Percentiles rank a stretch among this genome's conserved stretches.
Evolutionary conservation across 371 early-diverging fungal species (phyloP).

Genomic region (Mucor irregularis): DNA sequence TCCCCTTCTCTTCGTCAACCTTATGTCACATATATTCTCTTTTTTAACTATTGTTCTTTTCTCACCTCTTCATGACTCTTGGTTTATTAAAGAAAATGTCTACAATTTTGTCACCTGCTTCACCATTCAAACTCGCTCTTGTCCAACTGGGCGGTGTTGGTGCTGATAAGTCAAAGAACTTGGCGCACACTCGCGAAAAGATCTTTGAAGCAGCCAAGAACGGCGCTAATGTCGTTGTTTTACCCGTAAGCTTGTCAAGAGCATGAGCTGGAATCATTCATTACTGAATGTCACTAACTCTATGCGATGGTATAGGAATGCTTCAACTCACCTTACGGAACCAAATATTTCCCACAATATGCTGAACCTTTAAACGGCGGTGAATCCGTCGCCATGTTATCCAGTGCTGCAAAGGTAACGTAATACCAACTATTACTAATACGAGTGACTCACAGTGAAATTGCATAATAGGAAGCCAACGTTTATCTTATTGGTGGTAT

Average conservation of each 20-base stretch:
- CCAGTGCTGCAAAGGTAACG: constrained; percentile 78
- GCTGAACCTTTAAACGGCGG: constrained; percentile 68
- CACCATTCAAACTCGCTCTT: constrained; percentile 71
- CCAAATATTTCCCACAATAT: constrained; percentile 80
- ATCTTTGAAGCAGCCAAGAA: constrained; percentile 83
- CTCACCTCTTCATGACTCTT: not conserved
- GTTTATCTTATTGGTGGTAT: constrained; percentile 75
- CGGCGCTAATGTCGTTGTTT: constrained; percentile 85
- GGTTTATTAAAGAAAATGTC: constrained; percentile 13
- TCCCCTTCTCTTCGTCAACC: not conserved
- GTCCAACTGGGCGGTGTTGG: constrained; percentile 76
- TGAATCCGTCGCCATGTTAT: constrained; percentile 65
- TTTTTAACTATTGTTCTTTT: not conserved
- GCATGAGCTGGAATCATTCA: no score
- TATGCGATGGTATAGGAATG: constrained; percentile 64
- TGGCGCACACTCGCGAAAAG: constrained; percentile 70
- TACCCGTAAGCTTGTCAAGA: constrained; percentile 85
- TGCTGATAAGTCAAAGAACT: constrained; percentile 74
- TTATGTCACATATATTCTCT: not conserved
- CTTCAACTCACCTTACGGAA: constrained; percentile 96
- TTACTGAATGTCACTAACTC: not conserved
- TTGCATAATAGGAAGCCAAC: constrained; percentile 62
- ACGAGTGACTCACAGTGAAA: no score
- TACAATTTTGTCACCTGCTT: constrained; percentile 15
- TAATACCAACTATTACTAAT: not conserved